phyloP scores from a whole-genome alignment of 2,329 filamentous ascomycete genomes.

The Thielaviopsis ethacetica region DNA sequence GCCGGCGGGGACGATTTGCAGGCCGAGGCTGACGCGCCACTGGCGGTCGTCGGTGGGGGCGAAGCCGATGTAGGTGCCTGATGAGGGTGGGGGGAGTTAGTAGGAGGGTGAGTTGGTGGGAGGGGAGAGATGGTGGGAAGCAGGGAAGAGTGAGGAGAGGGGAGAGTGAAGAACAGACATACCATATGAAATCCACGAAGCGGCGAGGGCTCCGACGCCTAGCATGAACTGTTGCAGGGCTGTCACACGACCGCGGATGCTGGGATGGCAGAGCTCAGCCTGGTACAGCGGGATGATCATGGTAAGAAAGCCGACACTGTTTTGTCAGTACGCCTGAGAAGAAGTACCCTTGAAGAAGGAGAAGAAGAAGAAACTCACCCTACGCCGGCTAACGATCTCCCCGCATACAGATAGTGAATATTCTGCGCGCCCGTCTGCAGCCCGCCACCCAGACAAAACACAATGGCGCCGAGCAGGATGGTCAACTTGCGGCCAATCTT shows the following conservation, averaged over 20 bases:
- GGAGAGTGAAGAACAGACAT: slow-evolving; percentile 18
- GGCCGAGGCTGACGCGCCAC: slow-evolving; percentile 34
- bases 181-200: slow-evolving; percentile 59
- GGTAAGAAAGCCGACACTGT: slow-evolving; percentile 28
- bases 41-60: slow-evolving; percentile 18
- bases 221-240: slow-evolving; percentile 72
- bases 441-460: slow-evolving; percentile 57
- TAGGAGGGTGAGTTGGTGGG: neutral
- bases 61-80: slow-evolving; percentile 19
- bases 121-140: no score
- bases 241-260: slow-evolving; percentile 60
- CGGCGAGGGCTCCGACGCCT: slow-evolving; percentile 55
- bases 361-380: slow-evolving; percentile 20
- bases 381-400: slow-evolving; percentile 51
- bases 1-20: slow-evolving; percentile 54
- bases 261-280: slow-evolving; percentile 62
- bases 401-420: slow-evolving; percentile 48
- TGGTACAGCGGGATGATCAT: slow-evolving; percentile 48
- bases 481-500: slow-evolving; percentile 52
- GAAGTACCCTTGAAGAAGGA: neutral
- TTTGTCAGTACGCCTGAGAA: neutral
- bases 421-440: slow-evolving; percentile 53
- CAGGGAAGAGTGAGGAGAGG: neutral
- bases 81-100: slow-evolving; percentile 5
- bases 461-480: slow-evolving; percentile 51